phyloP scores from a whole-genome alignment of 805 yeast genomes.

The Saturnispora hagleri region DNA sequence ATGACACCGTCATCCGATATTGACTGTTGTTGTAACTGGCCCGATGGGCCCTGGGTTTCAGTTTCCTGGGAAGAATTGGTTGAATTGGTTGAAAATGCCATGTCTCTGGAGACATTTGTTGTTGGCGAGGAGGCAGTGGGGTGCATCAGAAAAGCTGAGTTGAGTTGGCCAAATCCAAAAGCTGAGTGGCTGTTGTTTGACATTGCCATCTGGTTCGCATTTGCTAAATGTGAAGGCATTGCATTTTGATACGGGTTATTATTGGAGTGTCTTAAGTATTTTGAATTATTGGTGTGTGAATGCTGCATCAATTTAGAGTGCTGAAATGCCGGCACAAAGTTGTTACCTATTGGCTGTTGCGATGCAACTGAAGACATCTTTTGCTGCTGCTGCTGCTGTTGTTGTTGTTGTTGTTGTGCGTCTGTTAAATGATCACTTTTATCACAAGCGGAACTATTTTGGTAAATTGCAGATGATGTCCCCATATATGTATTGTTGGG shows the following conservation, averaged over 20 bases:
- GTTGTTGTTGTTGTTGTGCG: slow-evolving; percentile 8
- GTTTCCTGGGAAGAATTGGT: slow-evolving; percentile 29
- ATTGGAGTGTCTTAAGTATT: neutral
- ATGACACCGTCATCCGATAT: neutral
- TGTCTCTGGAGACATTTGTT: slow-evolving; percentile 43
- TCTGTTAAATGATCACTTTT: neutral
- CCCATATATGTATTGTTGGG: neutral
- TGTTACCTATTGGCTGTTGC: slow-evolving; percentile 8
- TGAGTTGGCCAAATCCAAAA: neutral
- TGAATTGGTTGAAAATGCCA: slow-evolving; percentile 32
- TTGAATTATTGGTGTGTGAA: neutral
- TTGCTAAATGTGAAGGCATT: slow-evolving; percentile 1
- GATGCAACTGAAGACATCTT: neutral
- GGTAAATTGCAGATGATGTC: neutral
- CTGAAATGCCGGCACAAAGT: neutral
- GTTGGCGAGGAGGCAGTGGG: slow-evolving; percentile 44
- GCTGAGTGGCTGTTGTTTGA: slow-evolving; percentile 6
- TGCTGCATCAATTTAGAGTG: neutral
- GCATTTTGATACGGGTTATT: neutral
- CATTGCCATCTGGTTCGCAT: slow-evolving; percentile 11
- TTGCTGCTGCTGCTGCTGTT: slow-evolving; percentile 7
- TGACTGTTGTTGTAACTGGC: neutral
- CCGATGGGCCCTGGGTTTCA: slow-evolving; percentile 11
- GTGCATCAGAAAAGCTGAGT: slow-evolving; percentile 25
- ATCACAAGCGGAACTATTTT: neutral